A percentile compares a stretch with the other conserved stretches of the same genome.
phyloP scores from a whole-genome alignment of 176 grass and related monocot species.

The Zea luxurians region DNA sequence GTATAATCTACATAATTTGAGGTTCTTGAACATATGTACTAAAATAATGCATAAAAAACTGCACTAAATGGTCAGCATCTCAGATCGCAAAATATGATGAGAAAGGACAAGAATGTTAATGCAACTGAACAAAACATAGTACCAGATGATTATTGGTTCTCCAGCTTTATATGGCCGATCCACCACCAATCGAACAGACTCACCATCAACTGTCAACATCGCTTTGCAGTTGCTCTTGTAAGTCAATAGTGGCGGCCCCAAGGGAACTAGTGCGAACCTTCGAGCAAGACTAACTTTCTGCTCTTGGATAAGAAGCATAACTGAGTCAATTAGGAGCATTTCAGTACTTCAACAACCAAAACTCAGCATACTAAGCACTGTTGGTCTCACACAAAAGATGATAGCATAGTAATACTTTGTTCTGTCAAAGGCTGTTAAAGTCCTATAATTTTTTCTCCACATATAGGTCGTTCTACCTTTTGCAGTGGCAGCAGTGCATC shows the following conservation, averaged over 20 bases:
- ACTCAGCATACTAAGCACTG: slow-evolving; percentile 11
- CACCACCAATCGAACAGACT: slow-evolving; percentile 83
- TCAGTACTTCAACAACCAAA: slow-evolving; percentile 7
- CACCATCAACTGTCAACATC: slow-evolving; percentile 81
- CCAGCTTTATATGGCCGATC: slow-evolving; percentile 81
- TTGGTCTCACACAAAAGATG: slow-evolving; percentile 12
- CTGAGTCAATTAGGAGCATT: slow-evolving; percentile 24
- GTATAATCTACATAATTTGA: slow-evolving; percentile 56
- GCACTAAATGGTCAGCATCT: slow-evolving; percentile 12
- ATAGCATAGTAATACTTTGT: neutral
- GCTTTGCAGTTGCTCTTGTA: slow-evolving; percentile 99
- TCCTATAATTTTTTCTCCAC: neutral
- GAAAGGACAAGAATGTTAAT: slow-evolving; percentile 21
- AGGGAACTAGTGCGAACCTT: slow-evolving; percentile 90
- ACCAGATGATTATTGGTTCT: slow-evolving; percentile 93
- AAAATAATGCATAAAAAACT: slow-evolving; percentile 12
- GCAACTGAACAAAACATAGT: slow-evolving; percentile 52
- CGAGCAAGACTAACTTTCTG: slow-evolving; percentile 97
- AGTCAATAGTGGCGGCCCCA: slow-evolving; percentile 89
- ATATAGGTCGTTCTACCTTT: neutral
- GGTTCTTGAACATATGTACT: slow-evolving; percentile 26
- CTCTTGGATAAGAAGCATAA: slow-evolving; percentile 41
- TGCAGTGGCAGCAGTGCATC: neutral
- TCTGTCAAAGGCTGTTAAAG: neutral
- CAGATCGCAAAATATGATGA: slow-evolving; percentile 25